Evolutionary conservation across 345 rosid species (phyloP), one percentile per base, ranked within the genome.

Genomic region (Cardamine resedifolia): DNA sequence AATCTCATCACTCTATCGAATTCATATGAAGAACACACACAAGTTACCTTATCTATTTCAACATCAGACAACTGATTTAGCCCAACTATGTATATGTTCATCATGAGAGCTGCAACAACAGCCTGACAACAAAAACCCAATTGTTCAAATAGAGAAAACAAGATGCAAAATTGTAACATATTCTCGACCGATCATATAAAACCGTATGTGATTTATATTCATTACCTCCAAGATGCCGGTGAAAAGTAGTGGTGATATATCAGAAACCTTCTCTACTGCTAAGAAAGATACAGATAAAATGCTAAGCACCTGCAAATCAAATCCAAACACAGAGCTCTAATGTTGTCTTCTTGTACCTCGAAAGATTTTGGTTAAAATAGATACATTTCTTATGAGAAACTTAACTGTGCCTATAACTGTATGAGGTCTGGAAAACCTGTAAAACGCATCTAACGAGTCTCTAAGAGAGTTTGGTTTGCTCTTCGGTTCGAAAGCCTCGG

Each of bases 341-440:
- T 38, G 61, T 64, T 57, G 55, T 61, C n/a, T 61, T 26, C 75
- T 53, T 62, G 26, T 48, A 51, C 1, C 15, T 9, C 3, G 5
- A 56, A 16, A 48, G 16, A 48, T 15, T 27, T 20, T 3, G 7
- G 49, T 2, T 39, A 45, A 33, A 53, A 48, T 12, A 30, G 9
- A 14, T 27, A 51, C 27, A 28, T 27, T 34, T 20, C 39, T 66
- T 47, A 58, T 50, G 31, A 33, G 47, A 69, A 79, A 85, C 96
- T 85, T 85, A 88, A 94, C 98, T 82, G 97, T 91, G 83, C 98
- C 98, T 18, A 89, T 85, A 75, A 94, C 87, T 0, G 98, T 91
- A 62, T 94, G 97, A 14, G 98, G 98, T 63, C 96, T 85, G 9
- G 98, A 90, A 71, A 94, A 94, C 76, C 97, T 84, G 83, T 91